phyloP scores from a whole-genome alignment of 2,329 filamentous ascomycete species.

The Fusarium stilboides region DNA sequence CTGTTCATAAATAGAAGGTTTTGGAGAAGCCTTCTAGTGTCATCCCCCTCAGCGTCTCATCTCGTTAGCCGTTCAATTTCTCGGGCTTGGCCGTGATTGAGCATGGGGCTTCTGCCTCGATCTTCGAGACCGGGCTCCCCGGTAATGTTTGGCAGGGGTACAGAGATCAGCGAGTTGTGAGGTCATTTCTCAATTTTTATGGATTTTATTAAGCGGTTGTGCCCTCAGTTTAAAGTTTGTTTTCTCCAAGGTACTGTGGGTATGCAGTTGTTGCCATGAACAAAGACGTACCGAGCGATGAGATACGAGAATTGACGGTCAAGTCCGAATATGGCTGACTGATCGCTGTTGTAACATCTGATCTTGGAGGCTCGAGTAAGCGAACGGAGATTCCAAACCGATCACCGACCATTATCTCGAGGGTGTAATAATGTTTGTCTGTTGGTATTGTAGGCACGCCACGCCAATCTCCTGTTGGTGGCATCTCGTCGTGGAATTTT shows the following conservation, averaged over 20 bases:
- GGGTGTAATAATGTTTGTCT: no score
- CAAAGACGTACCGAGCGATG: no score
- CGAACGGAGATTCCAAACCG: no score
- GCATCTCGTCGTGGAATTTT: background rate
- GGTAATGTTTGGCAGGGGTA: conserved; percentile 8
- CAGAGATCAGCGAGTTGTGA: conserved; percentile 35
- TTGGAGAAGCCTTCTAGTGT: conserved; percentile 32
- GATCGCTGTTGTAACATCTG: no score
- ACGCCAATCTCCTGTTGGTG: background rate
- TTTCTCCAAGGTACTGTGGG: conserved; percentile 6
- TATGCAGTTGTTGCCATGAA: background rate
- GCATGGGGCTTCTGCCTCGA: conserved; percentile 25
- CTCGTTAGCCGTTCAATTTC: conserved; percentile 19
- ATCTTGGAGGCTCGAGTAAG: no score
- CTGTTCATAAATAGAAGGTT: conserved; percentile 32
- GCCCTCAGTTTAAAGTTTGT: conserved; percentile 14
- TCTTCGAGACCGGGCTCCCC: conserved; percentile 37
- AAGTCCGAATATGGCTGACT: no score
- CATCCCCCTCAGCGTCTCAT: conserved; percentile 21
- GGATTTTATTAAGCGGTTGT: conserved; percentile 7
- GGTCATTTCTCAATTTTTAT: conserved; percentile 41
- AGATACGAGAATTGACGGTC: no score
- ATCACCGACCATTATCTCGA: no score
- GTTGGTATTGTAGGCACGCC: background rate
- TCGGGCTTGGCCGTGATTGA: conserved; percentile 46